Evolutionary conservation across 2,329 filamentous ascomycete species (phyloP), one percentile per base, ranked within the genome.

Genomic region (Stachybotrys chartarum): DNA sequence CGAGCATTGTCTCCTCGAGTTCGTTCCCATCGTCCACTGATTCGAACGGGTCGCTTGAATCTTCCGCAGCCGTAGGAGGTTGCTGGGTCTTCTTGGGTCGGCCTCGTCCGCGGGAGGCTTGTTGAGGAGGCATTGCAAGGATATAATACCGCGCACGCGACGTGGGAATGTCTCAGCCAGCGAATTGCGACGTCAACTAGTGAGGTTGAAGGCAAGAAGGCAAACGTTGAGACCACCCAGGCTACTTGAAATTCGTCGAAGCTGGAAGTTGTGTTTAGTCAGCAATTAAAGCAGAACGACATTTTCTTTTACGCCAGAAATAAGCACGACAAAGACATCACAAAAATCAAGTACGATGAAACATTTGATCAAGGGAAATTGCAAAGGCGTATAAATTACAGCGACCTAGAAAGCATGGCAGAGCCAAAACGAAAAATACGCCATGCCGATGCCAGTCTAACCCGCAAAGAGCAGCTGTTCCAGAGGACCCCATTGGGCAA

Each of bases 321-420:
- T 24, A 24, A 24, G 24, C 24, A 24, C 24, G 24, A 24, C 4
- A 4, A 24, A 24, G 24, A 24, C 24, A 24, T 24, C 24, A 24
- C 24, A 4, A 24, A 24, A 24, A 4, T 4, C 24, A 2, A 24
- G 24, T 24, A 24, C 24, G 24, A 24, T 4, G 24, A 24, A 24
- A 24, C 24, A 18, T 18, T 48, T 55, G 59, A 68, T 62, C 68
- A 73, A 72, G 68, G 74, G 75, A 77, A 80, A 78, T 80, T 79
- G 78, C 78, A 72, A 78, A 77, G 73, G 74, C 78, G 72, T 80
- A 81, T 82, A 82, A 79, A 82, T 82, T 83, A 83, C 80, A 83
- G 76, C 78, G 79, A 78, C 72, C 70, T 75, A 75, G 72, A 74
- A 72, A 70, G 72, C 72, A 71, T 68, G 72, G 72, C 73, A 74